phyloP scores from a whole-genome alignment of 345 rosid species.

The Eucalyptus marginata region DNA sequence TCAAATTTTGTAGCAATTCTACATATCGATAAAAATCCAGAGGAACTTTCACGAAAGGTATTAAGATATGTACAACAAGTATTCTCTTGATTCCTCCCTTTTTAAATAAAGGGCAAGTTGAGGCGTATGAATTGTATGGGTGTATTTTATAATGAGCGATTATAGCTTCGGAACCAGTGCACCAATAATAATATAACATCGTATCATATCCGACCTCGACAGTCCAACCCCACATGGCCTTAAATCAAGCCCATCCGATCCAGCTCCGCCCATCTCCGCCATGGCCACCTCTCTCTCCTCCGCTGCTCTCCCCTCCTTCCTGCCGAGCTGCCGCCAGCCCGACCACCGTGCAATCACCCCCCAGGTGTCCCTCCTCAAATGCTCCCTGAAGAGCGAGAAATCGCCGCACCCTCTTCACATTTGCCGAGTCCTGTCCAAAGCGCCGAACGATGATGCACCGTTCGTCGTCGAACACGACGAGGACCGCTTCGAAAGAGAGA shows the following conservation, averaged over 20 bases:
- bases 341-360: not conserved
- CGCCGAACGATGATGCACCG: not conserved
- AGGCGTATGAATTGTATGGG: not conserved
- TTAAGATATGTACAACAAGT: not conserved
- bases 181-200: not conserved
- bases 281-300: not conserved
- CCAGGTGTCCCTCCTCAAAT: not conserved
- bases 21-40: not conserved
- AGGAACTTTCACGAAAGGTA: not conserved
- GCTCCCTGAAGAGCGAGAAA: not conserved
- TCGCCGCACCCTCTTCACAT: not conserved
- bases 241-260: not conserved
- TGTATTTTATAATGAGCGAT: not conserved
- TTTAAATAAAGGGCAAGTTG: not conserved
- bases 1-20: not conserved
- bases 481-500: not conserved
- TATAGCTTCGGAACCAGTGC: not conserved
- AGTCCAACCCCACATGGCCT: not conserved
- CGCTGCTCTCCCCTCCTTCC: not conserved
- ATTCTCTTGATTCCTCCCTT: not conserved
- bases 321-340: not conserved
- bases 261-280: not conserved
- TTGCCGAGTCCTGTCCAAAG: not conserved
- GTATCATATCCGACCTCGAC: not conserved
- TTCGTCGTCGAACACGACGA: not conserved